Evolutionary conservation across 1,139 yeast species (phyloP), one percentile per base, ranked within the genome.

Genomic region (Arxiozyma slooffiae): DNA sequence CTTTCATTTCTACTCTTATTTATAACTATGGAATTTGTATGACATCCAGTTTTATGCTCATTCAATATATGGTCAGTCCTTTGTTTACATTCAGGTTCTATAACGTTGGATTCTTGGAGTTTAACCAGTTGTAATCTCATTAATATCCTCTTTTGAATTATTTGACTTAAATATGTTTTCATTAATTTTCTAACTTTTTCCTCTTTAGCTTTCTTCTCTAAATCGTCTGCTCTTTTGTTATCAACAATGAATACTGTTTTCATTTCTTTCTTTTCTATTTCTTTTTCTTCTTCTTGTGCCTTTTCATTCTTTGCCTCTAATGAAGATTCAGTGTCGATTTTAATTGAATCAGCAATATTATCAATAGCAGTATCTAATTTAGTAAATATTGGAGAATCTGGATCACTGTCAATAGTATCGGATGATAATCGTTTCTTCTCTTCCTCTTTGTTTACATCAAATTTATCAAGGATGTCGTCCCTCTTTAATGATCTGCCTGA

Each of bases 71-170:
- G 55, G 14, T 57, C 64, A 34, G 60, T 36, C 54, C 56, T 14
- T 52, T 53, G 26, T 37, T 47, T 40, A 43, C 48, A 49, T 38
- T 41, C 40, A 39, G 21, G 42, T 2, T 46, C 42, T 24, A 38
- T 18, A 6, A 46, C 38, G 34, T 48, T 42, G 2, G 53, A 48
- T 26, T 55, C 50, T 43, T 60, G 59, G 41, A 52, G 56, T 44
- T 60, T 56, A 8, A 57, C 59, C 34, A 62, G 51, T 48, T 63
- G 64, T 44, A 64, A 46, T 47, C 66, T 57, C 51, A 58, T 47
- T 51, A 49, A 52, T 17, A 64, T 62, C 36, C 67, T 58, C 43
- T 57, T 56, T 9, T 62, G 53, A 38, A 64, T 59, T 9, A 63
- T 53, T 7, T 58, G 52, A 30, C 58, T 58, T 47, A 63, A 59